A percentile compares a stretch with the other conserved stretches of the same genome.
Conservation (phyloP, 1,284 basidiomycete genomes). For the Ganoderma lucidum region DNA sequence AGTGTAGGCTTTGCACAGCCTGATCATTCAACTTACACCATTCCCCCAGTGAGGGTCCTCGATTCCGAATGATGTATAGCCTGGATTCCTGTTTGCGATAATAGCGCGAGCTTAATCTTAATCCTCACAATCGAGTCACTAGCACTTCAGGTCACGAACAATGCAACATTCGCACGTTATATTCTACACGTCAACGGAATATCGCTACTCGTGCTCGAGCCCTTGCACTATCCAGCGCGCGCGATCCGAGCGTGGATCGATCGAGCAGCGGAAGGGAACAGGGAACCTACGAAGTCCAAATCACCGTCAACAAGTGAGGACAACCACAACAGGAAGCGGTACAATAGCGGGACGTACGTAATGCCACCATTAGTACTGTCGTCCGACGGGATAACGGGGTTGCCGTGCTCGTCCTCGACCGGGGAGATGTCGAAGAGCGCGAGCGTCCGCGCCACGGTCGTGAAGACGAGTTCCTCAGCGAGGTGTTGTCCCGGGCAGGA, state of each 20-base stretch:
- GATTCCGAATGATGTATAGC: too few relatives aligned
- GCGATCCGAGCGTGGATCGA: conserved; percentile 11
- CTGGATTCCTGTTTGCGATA: too few relatives aligned
- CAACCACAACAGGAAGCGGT: not conserved
- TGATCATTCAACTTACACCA: too few relatives aligned
- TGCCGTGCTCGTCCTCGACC: conserved; percentile 31
- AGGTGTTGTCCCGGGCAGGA: conserved; percentile 54
- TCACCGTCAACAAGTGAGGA: not conserved
- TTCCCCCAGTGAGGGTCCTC: too few relatives aligned
- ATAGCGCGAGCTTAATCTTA: too few relatives aligned
- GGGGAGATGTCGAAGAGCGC: conserved; percentile 49
- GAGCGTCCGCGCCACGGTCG: conserved; percentile 48
- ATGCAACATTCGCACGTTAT: too few relatives aligned
- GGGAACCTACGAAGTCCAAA: conserved; percentile 12
- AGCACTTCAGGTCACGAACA: too few relatives aligned
- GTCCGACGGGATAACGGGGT: conserved; percentile 16
- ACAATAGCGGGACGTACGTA: conserved; percentile 16
- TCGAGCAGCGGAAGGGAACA: conserved; percentile 19
- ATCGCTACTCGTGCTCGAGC: not conserved
- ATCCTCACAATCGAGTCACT: too few relatives aligned
- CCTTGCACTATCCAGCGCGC: conserved; percentile 13
- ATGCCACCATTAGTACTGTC: conserved; percentile 24
- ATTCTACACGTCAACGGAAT: not conserved
- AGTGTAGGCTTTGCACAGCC: too few relatives aligned
- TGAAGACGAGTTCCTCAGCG: conserved; percentile 48